Conservation (phyloP, 495 filamentous ascomycete genomes). For the Filosporella fistucella region DNA sequence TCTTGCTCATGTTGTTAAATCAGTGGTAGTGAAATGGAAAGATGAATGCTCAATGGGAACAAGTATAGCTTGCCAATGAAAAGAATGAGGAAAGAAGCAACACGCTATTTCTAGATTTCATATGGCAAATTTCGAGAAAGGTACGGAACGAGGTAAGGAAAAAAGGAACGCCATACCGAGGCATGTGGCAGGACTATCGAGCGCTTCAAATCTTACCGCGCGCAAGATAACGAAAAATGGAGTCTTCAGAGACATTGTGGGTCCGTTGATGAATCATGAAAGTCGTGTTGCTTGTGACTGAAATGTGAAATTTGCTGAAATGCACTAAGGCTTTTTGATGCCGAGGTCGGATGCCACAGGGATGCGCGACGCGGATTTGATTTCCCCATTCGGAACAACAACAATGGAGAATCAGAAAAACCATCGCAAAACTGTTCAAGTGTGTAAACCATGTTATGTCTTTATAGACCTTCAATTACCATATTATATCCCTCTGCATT, state of each 20-base stretch:
- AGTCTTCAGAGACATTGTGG: conserved; percentile 6
- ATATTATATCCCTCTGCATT: neutral
- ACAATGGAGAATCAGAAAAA: neutral
- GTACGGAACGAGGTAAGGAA: conserved; percentile 1
- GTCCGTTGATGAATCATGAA: conserved; percentile 7
- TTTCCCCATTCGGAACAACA: no score
- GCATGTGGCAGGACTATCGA: conserved; percentile 11
- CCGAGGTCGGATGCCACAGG: no score
- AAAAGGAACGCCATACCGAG: conserved; percentile 12
- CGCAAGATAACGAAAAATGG: neutral
- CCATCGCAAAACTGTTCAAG: no score
- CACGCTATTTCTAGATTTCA: no score
- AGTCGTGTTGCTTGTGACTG: neutral
- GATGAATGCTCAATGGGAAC: neutral
- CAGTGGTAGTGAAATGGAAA: neutral
- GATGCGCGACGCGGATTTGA: no score
- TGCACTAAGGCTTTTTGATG: no score
- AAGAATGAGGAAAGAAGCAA: neutral
- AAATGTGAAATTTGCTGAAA: neutral
- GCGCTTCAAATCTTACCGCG: conserved; percentile 7
- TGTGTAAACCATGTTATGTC: neutral
- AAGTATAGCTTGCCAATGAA: neutral
- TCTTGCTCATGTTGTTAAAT: conserved; percentile 14
- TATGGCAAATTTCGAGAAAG: no score
- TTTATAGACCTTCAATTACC: neutral